Percentiles rank a stretch among this genome's conserved stretches.
These are phyloP conservation scores for Penicillium paneum DNA, from an alignment of 2,329 filamentous ascomycete species.

Conservation along the genomic window DNA sequence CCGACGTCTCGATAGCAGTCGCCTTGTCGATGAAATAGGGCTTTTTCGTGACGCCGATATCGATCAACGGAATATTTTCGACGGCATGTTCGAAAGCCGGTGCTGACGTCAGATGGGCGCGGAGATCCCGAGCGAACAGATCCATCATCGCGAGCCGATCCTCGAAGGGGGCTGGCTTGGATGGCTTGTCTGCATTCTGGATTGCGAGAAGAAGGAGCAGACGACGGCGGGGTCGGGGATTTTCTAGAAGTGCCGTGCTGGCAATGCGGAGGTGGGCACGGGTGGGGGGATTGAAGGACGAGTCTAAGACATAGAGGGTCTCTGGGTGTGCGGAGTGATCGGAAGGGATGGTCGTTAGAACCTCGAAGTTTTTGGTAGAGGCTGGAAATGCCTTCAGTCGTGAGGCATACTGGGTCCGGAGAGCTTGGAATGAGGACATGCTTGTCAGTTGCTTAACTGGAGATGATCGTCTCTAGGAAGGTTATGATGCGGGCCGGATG, in stretches of 20 bases:
- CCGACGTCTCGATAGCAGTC: slow-evolving; percentile 39
- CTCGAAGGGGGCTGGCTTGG: slow-evolving; percentile 48
- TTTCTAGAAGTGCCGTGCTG: slow-evolving; percentile 49
- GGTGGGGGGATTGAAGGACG: slow-evolving; percentile 65
- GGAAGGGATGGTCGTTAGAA: slow-evolving; percentile 14
- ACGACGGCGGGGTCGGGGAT: slow-evolving; percentile 33
- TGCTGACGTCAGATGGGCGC: slow-evolving; percentile 26
- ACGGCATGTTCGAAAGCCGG: slow-evolving; percentile 5
- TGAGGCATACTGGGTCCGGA: slow-evolving; percentile 39
- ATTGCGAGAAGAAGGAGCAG: slow-evolving; percentile 60
- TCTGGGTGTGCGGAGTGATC: slow-evolving; percentile 18
- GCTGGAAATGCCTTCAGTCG: slow-evolving; percentile 45
- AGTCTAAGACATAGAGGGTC: slow-evolving; percentile 63
- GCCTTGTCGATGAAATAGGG: slow-evolving; percentile 51
- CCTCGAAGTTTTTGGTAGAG: slow-evolving; percentile 37
- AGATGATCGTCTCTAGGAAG: not conserved
- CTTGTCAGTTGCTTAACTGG: not conserved
- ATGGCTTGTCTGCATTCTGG: slow-evolving; percentile 63
- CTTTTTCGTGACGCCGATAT: slow-evolving; percentile 49
- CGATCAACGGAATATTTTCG: slow-evolving; percentile 34
- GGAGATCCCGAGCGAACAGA: slow-evolving; percentile 45
- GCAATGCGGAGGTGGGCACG: slow-evolving; percentile 57
- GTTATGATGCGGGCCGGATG: not conserved
- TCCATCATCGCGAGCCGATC: slow-evolving; percentile 51
- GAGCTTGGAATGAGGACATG: slow-evolving; percentile 27